Percentiles rank a stretch among this genome's conserved stretches.
Evolutionary conservation across 768 basidiomycete genomes (phyloP).

Genomic region (Rhodosporidiobolus sp.): DNA sequence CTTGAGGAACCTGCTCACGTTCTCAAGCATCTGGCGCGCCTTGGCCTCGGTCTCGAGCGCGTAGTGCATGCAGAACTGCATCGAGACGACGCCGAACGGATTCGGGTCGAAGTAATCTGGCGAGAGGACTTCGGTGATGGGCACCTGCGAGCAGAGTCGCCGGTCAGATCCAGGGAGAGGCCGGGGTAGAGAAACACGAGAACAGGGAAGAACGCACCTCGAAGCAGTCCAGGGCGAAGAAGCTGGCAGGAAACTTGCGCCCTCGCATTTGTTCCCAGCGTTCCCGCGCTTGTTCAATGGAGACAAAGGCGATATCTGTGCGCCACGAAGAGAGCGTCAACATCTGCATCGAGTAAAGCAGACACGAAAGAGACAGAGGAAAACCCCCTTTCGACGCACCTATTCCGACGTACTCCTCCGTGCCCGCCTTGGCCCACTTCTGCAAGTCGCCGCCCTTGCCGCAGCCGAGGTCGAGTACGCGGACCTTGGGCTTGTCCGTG

Average conservation of each 20-base stretch:
- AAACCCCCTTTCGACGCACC: slow-evolving; percentile 61
- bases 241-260: slow-evolving; percentile 69
- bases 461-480: slow-evolving; percentile 90
- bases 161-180: not conserved
- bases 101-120: slow-evolving; percentile 31
- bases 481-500: slow-evolving; percentile 42
- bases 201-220: slow-evolving; percentile 49
- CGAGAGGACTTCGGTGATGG: slow-evolving; percentile 67
- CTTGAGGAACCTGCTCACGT: slow-evolving; percentile 74
- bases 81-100: slow-evolving; percentile 89
- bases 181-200: no score
- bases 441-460: slow-evolving; percentile 98
- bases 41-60: slow-evolving; percentile 90
- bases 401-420: slow-evolving; percentile 73
- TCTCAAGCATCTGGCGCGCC: slow-evolving; percentile 85
- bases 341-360: no score
- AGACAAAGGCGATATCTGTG: slow-evolving; percentile 75
- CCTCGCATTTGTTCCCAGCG: slow-evolving; percentile 59
- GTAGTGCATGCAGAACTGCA: slow-evolving; percentile 99
- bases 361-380: not conserved
- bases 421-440: slow-evolving; percentile 87
- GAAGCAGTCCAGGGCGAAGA: slow-evolving; percentile 87
- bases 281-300: slow-evolving; percentile 77
- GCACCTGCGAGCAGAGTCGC: slow-evolving; percentile 50
- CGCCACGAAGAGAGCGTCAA: no score